Percentiles rank a stretch among this genome's conserved stretches.
Evolutionary conservation across 495 filamentous ascomycete species (phyloP).

Genomic region (Parathielavia appendiculata): DNA sequence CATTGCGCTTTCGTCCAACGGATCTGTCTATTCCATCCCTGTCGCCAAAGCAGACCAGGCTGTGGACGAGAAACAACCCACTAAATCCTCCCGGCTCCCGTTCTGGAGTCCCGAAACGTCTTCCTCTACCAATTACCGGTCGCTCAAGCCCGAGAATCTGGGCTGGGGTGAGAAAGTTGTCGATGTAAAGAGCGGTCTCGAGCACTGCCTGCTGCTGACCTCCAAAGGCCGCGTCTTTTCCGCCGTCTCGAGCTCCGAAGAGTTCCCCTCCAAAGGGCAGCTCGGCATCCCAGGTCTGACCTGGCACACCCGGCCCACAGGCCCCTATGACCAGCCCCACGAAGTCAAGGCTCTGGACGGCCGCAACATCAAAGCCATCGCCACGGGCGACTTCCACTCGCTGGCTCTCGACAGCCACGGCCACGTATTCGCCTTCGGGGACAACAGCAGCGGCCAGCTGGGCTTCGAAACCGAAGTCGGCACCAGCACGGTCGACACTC

Average conservation of each 20-base stretch:
- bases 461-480: slow-evolving; percentile 64
- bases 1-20: slow-evolving; percentile 68
- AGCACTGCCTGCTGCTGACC: slow-evolving; percentile 84
- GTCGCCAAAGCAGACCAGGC: slow-evolving; percentile 66
- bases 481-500: slow-evolving; percentile 58
- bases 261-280: slow-evolving; percentile 78
- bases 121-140: slow-evolving; percentile 55
- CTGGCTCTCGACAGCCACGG: slow-evolving; percentile 69
- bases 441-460: slow-evolving; percentile 82
- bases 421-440: slow-evolving; percentile 79
- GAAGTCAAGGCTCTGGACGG: slow-evolving; percentile 54
- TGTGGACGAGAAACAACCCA: slow-evolving; percentile 50
- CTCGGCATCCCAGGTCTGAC: slow-evolving; percentile 77
- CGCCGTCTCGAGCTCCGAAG: slow-evolving; percentile 67
- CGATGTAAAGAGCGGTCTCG: slow-evolving; percentile 67
- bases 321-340: slow-evolving; percentile 73
- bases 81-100: slow-evolving; percentile 63
- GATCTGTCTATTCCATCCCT: slow-evolving; percentile 82
- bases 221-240: slow-evolving; percentile 80
- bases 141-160: slow-evolving; percentile 60
- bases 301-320: slow-evolving; percentile 71
- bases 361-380: slow-evolving; percentile 59
- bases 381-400: slow-evolving; percentile 83
- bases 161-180: slow-evolving; percentile 69
- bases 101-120: slow-evolving; percentile 58